Evolutionary conservation across 352 stramenopile species (phyloP), one percentile per base, ranked within the genome.

Genomic region (Saprolegnia diclina): DNA sequence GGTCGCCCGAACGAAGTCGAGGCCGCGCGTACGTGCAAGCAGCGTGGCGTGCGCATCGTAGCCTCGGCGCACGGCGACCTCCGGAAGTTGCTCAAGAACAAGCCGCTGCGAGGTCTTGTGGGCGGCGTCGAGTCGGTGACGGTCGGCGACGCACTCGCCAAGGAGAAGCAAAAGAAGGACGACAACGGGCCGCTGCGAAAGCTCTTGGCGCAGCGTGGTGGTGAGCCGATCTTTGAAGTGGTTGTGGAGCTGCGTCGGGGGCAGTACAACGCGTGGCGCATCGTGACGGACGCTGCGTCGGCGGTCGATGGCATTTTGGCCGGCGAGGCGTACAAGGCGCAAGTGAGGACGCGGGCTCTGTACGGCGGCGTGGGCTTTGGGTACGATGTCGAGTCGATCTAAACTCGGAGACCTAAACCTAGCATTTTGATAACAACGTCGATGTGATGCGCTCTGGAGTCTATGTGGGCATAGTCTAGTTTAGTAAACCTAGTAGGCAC

Each of bases 41-140:
- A 94, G 72, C 79, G 89, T n/a, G 89, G 89, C 21, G 85, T 91
- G 10, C 78, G 89, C 14, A 65, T 96, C 44, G 88, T 97, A 46
- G 89, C 89, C 16, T 94, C 82, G 63, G 87, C 88, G 0, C 88
- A 97, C 57, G 90, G 89, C 44, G 79, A 94, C 67, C 79, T 97
- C n/a, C 74, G 78, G 7, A 78, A 78, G 54, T 62, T 97, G n/a
- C 73, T 97, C 9, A 83, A 89, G 71, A 96, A 97, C 72, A 69
- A 77, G 21, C 77, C 92, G 4, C 75, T 97, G 32, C 80, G 79
- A n/a, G 85, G 83, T 1, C 68, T 96, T 0, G 65, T 97, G 0
- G 87, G 88, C 16, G 88, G 88, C 7, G 75, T 89, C 4, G 79
- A 92, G 56, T 78, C 72, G 48, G 83, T 93, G 16, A 89, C 71